phyloP scores from a whole-genome alignment of 1,284 basidiomycete species.

The Pseudozyma sp. region DNA sequence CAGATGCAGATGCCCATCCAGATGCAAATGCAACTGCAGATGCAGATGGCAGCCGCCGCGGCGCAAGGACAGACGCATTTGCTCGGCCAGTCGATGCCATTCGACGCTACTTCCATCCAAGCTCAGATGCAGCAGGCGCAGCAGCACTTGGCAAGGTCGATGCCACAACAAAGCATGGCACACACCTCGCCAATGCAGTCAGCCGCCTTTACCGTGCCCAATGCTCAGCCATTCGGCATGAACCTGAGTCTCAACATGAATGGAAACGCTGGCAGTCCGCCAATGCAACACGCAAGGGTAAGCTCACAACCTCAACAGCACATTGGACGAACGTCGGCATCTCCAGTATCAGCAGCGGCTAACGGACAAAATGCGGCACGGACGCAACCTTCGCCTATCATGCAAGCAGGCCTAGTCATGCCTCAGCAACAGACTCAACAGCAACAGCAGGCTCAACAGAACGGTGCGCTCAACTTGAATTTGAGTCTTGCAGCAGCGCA shows the following conservation, averaged over 20 bases:
- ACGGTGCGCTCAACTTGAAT: conserved; percentile 34
- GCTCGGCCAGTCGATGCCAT: conserved; percentile 39
- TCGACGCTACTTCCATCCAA: conserved; percentile 44
- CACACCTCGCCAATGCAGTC: conserved; percentile 50
- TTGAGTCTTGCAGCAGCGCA: conserved; percentile 42
- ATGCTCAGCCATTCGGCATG: conserved; percentile 44
- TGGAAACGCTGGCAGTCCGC: conserved; percentile 43
- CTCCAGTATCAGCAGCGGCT: conserved; percentile 41
- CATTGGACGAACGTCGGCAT: conserved; percentile 36
- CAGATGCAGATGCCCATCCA: conserved; percentile 48
- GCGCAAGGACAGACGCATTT: conserved; percentile 44
- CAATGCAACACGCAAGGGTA: conserved; percentile 52
- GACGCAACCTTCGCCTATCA: conserved; percentile 42
- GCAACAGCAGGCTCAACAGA: conserved; percentile 25
- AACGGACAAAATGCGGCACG: conserved; percentile 45
- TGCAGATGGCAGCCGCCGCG: conserved; percentile 52
- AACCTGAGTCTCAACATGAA: conserved; percentile 44
- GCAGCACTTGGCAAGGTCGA: conserved; percentile 39
- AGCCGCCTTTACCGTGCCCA: conserved; percentile 38
- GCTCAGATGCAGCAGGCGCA: conserved; percentile 47
- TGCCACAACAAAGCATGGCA: conserved; percentile 40
- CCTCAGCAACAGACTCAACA: conserved; percentile 23
- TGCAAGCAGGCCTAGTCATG: conserved; percentile 48
- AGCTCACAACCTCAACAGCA: conserved; percentile 53
- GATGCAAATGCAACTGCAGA: conserved; percentile 54